Percentiles rank a stretch among this genome's conserved stretches.
Conservation (phyloP, 805 yeast species). For the Henningerozyma blattae region DNA sequence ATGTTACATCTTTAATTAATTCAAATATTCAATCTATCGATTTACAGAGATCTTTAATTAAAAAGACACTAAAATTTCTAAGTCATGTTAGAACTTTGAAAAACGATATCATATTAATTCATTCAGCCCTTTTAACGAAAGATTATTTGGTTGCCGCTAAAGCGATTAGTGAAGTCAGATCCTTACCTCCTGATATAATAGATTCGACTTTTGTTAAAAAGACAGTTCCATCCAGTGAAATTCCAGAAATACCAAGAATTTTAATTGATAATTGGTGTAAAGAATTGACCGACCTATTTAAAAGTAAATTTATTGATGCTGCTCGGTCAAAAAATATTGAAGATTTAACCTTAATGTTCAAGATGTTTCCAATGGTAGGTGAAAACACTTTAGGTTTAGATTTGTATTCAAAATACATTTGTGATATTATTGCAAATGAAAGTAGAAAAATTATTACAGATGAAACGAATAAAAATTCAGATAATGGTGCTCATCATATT, state of each 20-base stretch:
- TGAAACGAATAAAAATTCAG: conserved; percentile 14
- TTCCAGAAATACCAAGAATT: conserved; percentile 65
- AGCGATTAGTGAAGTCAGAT: conserved; percentile 42
- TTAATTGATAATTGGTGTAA: conserved; percentile 47
- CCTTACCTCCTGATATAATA: conserved; percentile 44
- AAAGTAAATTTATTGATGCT: conserved; percentile 55
- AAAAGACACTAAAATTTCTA: conserved; percentile 51
- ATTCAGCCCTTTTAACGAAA: conserved; percentile 49
- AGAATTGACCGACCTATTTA: conserved; percentile 45
- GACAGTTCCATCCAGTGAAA: conserved; percentile 76
- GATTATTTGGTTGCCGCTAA: conserved; percentile 74
- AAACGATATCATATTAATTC: conserved; percentile 49
- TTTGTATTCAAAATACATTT: conserved; percentile 76
- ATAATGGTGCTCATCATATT: conserved; percentile 19
- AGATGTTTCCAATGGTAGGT: conserved; percentile 77
- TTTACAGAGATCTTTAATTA: conserved; percentile 53
- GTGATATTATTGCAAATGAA: conserved; percentile 72
- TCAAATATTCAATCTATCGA: conserved; percentile 59
- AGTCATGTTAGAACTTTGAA: conserved; percentile 54
- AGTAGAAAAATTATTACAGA: conserved; percentile 50
- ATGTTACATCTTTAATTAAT: conserved; percentile 55
- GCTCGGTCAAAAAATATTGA: conserved; percentile 55
- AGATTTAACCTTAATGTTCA: conserved; percentile 65
- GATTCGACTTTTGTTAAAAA: conserved; percentile 62
- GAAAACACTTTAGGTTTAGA: conserved; percentile 59